phyloP scores from a whole-genome alignment of 371 early-diverging fungal genomes.

The Syncephalastrum sp. region DNA sequence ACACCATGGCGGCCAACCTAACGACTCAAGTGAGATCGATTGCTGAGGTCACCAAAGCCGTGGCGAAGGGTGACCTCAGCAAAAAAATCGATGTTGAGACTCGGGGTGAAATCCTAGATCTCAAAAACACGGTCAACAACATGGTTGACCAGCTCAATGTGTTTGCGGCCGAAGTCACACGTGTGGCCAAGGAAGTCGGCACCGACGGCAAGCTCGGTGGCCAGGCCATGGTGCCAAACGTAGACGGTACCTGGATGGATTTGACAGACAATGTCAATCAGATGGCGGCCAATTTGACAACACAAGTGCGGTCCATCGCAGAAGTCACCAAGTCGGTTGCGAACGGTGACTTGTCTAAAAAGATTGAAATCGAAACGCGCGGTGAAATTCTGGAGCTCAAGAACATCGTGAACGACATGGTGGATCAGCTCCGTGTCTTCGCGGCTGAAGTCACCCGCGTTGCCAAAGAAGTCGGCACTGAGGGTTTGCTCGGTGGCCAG shows the following conservation, averaged over 20 bases:
- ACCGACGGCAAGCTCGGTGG: slow-evolving; percentile 41
- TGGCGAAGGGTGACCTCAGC: slow-evolving; percentile 53
- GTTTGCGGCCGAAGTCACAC: slow-evolving; percentile 37
- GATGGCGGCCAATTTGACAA: slow-evolving; percentile 40
- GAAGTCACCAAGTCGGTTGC: slow-evolving; percentile 48
- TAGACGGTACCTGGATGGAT: slow-evolving; percentile 45
- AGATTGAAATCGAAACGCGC: slow-evolving; percentile 58
- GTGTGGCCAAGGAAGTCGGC: slow-evolving; percentile 39
- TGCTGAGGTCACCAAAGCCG: slow-evolving; percentile 53
- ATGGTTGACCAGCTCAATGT: slow-evolving; percentile 43
- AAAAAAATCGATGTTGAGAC: slow-evolving; percentile 28
- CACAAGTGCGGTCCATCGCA: slow-evolving; percentile 49
- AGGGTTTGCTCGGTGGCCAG: slow-evolving; percentile 50
- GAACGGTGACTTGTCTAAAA: slow-evolving; percentile 51
- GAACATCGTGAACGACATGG: slow-evolving; percentile 67
- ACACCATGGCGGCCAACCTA: slow-evolving; percentile 56
- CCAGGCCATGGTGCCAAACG: slow-evolving; percentile 30
- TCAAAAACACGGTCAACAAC: slow-evolving; percentile 34
- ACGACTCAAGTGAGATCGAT: slow-evolving; percentile 56
- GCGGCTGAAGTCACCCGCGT: slow-evolving; percentile 53
- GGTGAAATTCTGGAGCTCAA: slow-evolving; percentile 65
- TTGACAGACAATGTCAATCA: slow-evolving; percentile 43
- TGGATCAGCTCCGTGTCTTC: slow-evolving; percentile 56
- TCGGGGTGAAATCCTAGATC: slow-evolving; percentile 32
- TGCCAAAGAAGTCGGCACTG: slow-evolving; percentile 57